Base-by-base conservation (phyloP, 2,329 filamentous ascomycete species). In the Colletotrichum gigasporum region DNA sequence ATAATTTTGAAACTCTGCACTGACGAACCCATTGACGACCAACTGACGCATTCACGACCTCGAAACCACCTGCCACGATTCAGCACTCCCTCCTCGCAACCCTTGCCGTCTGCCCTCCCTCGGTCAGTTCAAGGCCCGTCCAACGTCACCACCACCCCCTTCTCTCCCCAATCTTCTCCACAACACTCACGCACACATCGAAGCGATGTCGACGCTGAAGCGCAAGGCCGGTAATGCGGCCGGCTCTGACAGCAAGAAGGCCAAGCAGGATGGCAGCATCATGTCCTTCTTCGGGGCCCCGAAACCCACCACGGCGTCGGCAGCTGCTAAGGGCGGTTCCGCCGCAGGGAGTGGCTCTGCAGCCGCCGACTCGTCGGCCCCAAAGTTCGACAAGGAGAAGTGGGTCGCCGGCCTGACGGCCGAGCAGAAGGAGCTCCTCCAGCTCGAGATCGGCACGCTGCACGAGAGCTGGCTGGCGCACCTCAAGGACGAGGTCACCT, bases 381-480 rank as follows among this genome's bases (percentile, higher is more conserved):
- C 75, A 61, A 91, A 87, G 69, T 98, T 97, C 75, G 86, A 97
- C 82, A 97, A 97, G 82, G 87, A 88, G 45, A 93, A 91, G 78
- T 99, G 96, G 96, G 84, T 94, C n/a, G 87, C 87, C 18, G 86
- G 87, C 61, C 83, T 99, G 67, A 94, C 87, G 0, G 78, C 86
- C 0, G 96, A 99, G 80, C 93, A 97, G 77, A 93, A 88, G 74
- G 85, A 90, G 54, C 83, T 98, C 47, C 85, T 99, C 50, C 84
- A 91, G 73, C 85, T 99, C 39, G 96, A 99, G 80, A 97, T 99
- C 70, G 89, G 96, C 44, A 97, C 94, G 0, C 81, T 99, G 65
- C 87, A 97, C 74, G 92, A 94, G 65, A 96, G 91, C 80, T 99
- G 96, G 95, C 83, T 99, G 67, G 89, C 90, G 14, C 89, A 92